These are phyloP conservation scores for Fusarium sp. DNA, from an alignment of 2,329 filamentous ascomycete genomes.

Conservation along the genomic window DNA sequence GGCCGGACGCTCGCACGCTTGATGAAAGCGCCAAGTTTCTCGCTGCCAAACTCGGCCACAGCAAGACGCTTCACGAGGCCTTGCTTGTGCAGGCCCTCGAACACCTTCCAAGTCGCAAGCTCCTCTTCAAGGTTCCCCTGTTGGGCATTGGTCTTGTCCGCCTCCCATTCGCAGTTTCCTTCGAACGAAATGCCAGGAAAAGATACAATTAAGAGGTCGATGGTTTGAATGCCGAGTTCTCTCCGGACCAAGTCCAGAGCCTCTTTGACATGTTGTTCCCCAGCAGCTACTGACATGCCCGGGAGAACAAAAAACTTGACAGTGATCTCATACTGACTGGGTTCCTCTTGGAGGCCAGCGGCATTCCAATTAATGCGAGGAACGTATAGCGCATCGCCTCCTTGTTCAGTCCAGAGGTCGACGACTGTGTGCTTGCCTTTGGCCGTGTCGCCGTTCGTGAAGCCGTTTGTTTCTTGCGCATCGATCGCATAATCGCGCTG, in stretches of 20 bases:
- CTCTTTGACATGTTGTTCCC: slow-evolving; percentile 77
- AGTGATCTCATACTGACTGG: slow-evolving; percentile 89
- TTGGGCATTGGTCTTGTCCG: slow-evolving; percentile 68
- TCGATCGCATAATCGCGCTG: slow-evolving; percentile 68
- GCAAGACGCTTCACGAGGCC: slow-evolving; percentile 82
- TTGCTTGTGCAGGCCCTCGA: slow-evolving; percentile 78
- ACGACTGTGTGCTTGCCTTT: slow-evolving; percentile 37
- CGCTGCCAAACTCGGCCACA: slow-evolving; percentile 89
- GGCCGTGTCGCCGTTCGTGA: slow-evolving; percentile 45
- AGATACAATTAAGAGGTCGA: slow-evolving; percentile 91
- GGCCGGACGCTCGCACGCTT: slow-evolving; percentile 76
- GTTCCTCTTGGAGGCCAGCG: slow-evolving; percentile 81
- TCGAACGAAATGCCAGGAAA: slow-evolving; percentile 96
- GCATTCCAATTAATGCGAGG: slow-evolving; percentile 79
- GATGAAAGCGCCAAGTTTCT: slow-evolving; percentile 83
- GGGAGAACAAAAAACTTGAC: slow-evolving; percentile 95
- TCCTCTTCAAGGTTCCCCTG: slow-evolving; percentile 76
- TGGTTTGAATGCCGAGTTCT: slow-evolving; percentile 77
- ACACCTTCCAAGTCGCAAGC: slow-evolving; percentile 72
- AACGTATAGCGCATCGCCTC: slow-evolving; percentile 73
- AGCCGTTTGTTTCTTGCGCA: slow-evolving; percentile 46
- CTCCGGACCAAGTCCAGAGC: slow-evolving; percentile 83
- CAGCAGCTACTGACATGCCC: slow-evolving; percentile 69
- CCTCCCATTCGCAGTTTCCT: slow-evolving; percentile 86
- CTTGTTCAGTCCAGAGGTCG: slow-evolving; percentile 75